A percentile compares a stretch with the other conserved stretches of the same genome.
phyloP scores from a whole-genome alignment of 1,284 basidiomycete species.

The Tranzscheliella williamsii region DNA sequence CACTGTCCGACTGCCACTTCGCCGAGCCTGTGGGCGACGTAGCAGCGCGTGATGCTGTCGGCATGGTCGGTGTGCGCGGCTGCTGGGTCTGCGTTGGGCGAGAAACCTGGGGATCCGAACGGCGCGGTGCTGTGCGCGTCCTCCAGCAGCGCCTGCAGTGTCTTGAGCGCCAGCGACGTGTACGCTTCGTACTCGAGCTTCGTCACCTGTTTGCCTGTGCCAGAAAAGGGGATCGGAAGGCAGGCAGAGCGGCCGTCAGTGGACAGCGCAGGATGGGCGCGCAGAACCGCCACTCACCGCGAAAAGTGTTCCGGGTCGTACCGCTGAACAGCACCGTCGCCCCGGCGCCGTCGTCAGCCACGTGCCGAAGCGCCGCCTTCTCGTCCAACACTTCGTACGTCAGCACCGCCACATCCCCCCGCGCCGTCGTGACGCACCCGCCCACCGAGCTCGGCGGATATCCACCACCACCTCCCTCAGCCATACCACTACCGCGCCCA shows the following conservation, averaged over 20 bases:
- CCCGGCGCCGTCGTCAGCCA: constrained; percentile 37
- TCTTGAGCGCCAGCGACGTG: constrained; percentile 78
- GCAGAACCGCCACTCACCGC: constrained; percentile 64
- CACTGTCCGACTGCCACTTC: constrained; percentile 75
- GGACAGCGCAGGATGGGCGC: too few species aligned
- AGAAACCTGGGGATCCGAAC: too few species aligned
- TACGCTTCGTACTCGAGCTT: constrained; percentile 79
- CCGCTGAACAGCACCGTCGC: constrained; percentile 71
- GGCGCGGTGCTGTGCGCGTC: constrained; percentile 12
- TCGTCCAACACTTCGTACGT: constrained; percentile 44
- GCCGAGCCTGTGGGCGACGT: constrained; percentile 78
- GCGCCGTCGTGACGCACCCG: not conserved
- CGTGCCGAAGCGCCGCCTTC: constrained; percentile 16
- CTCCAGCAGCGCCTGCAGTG: constrained; percentile 54
- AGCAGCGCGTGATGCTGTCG: constrained; percentile 56
- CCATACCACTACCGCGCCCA: too few species aligned
- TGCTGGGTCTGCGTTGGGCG: constrained; percentile 7
- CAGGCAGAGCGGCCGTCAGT: too few species aligned
- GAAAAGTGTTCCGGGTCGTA: constrained; percentile 70
- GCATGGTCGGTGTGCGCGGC: not conserved
- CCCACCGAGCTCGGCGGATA: constrained; percentile 12
- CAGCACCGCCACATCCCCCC: constrained; percentile 35
- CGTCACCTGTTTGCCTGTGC: constrained; percentile 71
- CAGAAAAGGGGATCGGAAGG: not conserved
- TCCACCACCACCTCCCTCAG: too few species aligned